These are phyloP conservation scores for Tulasnella sp. DNA, from an alignment of 768 basidiomycete species.

Conservation along the genomic window DNA sequence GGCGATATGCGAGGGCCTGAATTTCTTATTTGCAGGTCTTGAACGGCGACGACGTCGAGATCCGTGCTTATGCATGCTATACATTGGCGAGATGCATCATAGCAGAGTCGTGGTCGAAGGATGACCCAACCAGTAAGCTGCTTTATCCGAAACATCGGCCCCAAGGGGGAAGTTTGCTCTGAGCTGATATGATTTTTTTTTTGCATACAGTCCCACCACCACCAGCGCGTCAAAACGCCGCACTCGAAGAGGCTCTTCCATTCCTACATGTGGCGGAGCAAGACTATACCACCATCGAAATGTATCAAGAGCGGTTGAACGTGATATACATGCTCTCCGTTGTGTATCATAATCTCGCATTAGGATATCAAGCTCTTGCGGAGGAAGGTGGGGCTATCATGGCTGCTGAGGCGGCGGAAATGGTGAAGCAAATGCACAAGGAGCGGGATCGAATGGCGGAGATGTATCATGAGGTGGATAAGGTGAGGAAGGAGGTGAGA, in stretches of 20 bases:
- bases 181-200: neutral
- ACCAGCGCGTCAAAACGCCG: conserved; percentile 20
- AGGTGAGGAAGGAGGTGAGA: conserved; percentile 4
- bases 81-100: conserved; percentile 66
- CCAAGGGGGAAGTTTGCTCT: neutral
- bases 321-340: conserved; percentile 63
- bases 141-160: neutral
- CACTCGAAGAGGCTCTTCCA: conserved; percentile 45
- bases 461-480: conserved; percentile 16
- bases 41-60: conserved; percentile 60
- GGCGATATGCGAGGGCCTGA: neutral
- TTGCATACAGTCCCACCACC: conserved; percentile 2
- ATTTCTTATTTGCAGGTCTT: conserved; percentile 40
- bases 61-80: conserved; percentile 62
- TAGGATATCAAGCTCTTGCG: conserved; percentile 42
- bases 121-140: conserved; percentile 34
- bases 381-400: conserved; percentile 24
- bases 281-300: conserved; percentile 52
- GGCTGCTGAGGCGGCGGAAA: neutral
- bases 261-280: conserved; percentile 52
- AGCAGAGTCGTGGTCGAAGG: conserved; percentile 26
- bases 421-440: neutral
- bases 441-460: conserved; percentile 18
- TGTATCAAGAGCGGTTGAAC: conserved; percentile 48
- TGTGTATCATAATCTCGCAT: conserved; percentile 59